Percentiles rank a stretch among this genome's conserved stretches.
Evolutionary conservation across 495 filamentous ascomycete genomes (phyloP).

Genomic region (Friedmanniomyces endolithicus): DNA sequence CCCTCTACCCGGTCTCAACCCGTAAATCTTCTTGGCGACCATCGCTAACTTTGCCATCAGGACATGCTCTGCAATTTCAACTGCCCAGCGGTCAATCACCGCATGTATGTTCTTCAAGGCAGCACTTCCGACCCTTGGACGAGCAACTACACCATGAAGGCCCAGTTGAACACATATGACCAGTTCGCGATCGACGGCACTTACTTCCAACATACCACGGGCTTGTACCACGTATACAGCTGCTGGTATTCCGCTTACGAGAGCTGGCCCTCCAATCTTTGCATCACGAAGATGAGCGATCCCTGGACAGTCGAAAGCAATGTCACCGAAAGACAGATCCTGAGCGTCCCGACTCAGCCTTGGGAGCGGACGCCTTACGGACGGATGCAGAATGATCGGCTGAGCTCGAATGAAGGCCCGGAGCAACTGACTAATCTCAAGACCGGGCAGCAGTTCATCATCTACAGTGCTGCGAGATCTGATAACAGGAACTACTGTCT

Average conservation of each 20-base stretch:
- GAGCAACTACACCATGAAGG: slow-evolving; percentile 31
- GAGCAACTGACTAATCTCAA: slow-evolving; percentile 38
- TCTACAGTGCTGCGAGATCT: slow-evolving; percentile 37
- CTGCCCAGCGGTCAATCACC: slow-evolving; percentile 37
- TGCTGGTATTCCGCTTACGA: slow-evolving; percentile 38
- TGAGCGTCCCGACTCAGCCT: slow-evolving; percentile 33
- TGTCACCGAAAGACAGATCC: slow-evolving; percentile 33
- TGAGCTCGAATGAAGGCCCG: slow-evolving; percentile 39
- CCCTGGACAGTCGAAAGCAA: slow-evolving; percentile 37
- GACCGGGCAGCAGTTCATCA: slow-evolving; percentile 37
- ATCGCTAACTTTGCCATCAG: not conserved
- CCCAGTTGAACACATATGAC: slow-evolving; percentile 38
- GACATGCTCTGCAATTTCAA: slow-evolving; percentile 26
- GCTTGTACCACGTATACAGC: slow-evolving; percentile 40
- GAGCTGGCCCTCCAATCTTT: slow-evolving; percentile 40
- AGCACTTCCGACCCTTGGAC: slow-evolving; percentile 34
- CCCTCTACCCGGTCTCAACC: slow-evolving; percentile 27
- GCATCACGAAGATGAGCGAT: slow-evolving; percentile 37
- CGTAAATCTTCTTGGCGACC: no score
- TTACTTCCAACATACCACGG: slow-evolving; percentile 33
- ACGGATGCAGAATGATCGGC: slow-evolving; percentile 30
- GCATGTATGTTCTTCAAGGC: slow-evolving; percentile 39
- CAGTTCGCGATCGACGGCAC: slow-evolving; percentile 43
- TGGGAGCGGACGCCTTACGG: slow-evolving; percentile 41
- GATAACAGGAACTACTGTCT: slow-evolving; percentile 38